Conservation (phyloP, 768 basidiomycete species). For the Trametes sanguinea region DNA sequence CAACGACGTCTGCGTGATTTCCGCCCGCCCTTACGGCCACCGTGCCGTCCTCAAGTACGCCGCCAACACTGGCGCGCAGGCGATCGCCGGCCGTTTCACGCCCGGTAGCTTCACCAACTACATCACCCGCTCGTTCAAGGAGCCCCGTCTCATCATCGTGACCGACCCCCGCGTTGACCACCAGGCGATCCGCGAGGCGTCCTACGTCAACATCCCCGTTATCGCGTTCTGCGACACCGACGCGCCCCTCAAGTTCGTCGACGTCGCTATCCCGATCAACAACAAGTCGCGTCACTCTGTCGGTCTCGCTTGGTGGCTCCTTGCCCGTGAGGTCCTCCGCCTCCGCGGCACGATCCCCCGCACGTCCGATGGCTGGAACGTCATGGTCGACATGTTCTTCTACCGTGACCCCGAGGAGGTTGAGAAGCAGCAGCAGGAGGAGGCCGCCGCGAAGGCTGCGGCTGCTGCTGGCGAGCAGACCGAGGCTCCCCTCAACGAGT, state of each 20-base stretch:
- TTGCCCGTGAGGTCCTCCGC: constrained; percentile 96
- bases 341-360: constrained; percentile 93
- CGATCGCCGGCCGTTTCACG: constrained; percentile 99
- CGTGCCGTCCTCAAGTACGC: constrained; percentile 99
- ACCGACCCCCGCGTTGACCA: constrained; percentile 99
- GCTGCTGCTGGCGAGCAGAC: constrained; percentile 58
- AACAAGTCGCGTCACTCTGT: constrained; percentile 99
- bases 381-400: constrained; percentile 99
- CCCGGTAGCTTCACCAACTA: constrained; percentile 99
- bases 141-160: constrained; percentile 96
- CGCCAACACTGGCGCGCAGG: constrained; percentile 96
- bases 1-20: constrained; percentile 96
- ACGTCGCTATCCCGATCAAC: constrained; percentile 98
- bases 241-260: constrained; percentile 95
- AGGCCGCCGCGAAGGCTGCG: constrained; percentile 77
- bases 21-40: constrained; percentile 98
- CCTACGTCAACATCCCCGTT: constrained; percentile 99
- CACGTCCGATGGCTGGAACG: constrained; percentile 91
- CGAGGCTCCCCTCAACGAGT: constrained; percentile 60
- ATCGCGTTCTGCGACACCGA: constrained; percentile 99
- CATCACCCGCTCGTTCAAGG: constrained; percentile 99
- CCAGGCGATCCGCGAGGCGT: constrained; percentile 99
- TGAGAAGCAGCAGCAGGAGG: constrained; percentile 96
- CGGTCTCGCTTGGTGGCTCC: constrained; percentile 97
- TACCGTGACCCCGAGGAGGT: constrained; percentile 99